Evolutionary conservation across 768 basidiomycete genomes (phyloP).

Genomic region (Termitomyces sp.): DNA sequence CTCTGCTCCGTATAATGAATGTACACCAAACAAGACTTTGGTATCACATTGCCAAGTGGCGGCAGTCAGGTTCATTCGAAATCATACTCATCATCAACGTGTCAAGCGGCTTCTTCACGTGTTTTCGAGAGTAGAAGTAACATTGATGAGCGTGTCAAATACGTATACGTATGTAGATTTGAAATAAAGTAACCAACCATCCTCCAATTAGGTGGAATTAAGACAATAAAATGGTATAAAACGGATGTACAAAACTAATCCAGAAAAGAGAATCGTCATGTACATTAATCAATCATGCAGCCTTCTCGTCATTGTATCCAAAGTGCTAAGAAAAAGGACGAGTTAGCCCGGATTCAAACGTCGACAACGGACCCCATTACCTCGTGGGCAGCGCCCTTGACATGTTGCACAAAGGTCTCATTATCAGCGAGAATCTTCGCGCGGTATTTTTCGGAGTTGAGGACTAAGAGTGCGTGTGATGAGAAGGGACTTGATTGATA

Average conservation of each 20-base stretch:
- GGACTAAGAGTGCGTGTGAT: slow-evolving; percentile 1
- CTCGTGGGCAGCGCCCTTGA: slow-evolving; percentile 1
- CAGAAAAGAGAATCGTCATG: background rate
- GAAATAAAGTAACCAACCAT: background rate
- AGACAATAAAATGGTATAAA: background rate
- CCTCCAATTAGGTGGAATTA: background rate
- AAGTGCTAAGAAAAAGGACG: background rate
- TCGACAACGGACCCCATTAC: background rate
- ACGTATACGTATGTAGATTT: background rate
- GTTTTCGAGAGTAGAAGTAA: too few species aligned
- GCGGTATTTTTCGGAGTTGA: slow-evolving; percentile 16
- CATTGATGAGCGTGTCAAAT: too few species aligned
- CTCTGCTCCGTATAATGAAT: too few species aligned
- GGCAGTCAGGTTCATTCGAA: too few species aligned
- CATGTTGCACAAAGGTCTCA: slow-evolving; percentile 11
- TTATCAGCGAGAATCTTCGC: slow-evolving; percentile 12
- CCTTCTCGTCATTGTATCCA: slow-evolving; percentile 5
- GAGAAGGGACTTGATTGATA: background rate
- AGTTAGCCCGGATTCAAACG: background rate
- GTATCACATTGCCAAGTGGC: too few species aligned
- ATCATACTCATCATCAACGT: background rate
- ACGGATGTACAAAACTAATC: background rate
- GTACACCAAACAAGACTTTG: too few species aligned
- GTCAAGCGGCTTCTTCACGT: too few species aligned
- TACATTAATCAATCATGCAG: background rate